Percentiles rank a stretch among this genome's conserved stretches.
phyloP scores from a whole-genome alignment of 192 early-diverging fungal species.

The Gonapodya prolifera region DNA sequence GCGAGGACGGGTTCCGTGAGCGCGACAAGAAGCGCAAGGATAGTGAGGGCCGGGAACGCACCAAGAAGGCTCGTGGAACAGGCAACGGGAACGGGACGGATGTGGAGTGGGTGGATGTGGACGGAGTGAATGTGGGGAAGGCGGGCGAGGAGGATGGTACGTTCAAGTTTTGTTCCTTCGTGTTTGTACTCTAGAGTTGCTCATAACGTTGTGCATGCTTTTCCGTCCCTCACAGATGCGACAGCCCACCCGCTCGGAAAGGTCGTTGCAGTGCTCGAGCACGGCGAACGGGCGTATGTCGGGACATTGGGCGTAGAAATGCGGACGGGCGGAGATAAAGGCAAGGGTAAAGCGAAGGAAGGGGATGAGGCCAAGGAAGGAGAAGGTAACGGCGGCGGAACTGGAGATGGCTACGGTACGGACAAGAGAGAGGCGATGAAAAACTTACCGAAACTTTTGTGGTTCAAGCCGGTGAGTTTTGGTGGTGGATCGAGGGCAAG shows the following conservation, averaged over 20 bases:
- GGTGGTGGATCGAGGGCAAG: background rate
- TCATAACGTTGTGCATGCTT: too few relatives aligned
- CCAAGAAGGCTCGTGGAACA: background rate
- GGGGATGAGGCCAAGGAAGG: constrained; percentile 1
- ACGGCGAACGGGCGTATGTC: constrained; percentile 16
- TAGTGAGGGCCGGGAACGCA: constrained; percentile 19
- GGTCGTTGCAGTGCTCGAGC: constrained; percentile 29
- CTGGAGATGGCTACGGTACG: constrained; percentile 28
- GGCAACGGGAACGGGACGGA: background rate
- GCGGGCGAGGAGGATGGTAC: background rate
- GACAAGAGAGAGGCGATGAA: constrained; percentile 26
- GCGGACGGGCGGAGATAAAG: background rate
- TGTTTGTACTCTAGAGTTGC: too few relatives aligned
- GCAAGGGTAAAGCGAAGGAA: background rate
- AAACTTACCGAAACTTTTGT: constrained; percentile 46
- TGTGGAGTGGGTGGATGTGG: background rate
- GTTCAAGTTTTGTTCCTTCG: too few relatives aligned
- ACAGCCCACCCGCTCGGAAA: constrained; percentile 20
- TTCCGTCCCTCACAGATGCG: too few relatives aligned
- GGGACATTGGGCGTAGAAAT: constrained; percentile 29
- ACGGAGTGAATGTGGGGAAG: background rate
- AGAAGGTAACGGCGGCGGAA: too few relatives aligned
- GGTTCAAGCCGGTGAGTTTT: constrained; percentile 63
- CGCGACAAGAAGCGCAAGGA: constrained; percentile 19
- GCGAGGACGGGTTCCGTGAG: constrained; percentile 30